Percentiles rank a stretch among this genome's conserved stretches.
Conservation (phyloP, 1,139 yeast species). For the Diutina ranongensis region DNA sequence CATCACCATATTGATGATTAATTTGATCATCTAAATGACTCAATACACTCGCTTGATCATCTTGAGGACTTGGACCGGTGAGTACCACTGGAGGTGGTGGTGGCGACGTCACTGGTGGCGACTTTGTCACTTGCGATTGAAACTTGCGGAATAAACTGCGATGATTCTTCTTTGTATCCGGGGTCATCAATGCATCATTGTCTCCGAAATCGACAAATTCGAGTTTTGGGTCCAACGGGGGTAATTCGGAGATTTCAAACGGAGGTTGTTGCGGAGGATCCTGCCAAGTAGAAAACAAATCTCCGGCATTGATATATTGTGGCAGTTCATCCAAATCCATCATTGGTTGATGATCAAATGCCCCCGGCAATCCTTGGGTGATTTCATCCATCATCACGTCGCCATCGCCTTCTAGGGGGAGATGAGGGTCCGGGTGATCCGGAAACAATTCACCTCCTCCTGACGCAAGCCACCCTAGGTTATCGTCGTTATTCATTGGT, state of each 20-base stretch:
- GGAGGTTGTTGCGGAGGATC: not conserved
- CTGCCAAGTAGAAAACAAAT: not conserved
- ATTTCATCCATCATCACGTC: slow-evolving; percentile 2
- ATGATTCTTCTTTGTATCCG: not conserved
- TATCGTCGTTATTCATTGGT: not conserved
- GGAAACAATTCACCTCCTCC: not conserved
- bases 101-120: not conserved
- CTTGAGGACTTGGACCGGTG: not conserved
- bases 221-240: not conserved
- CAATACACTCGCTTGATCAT: not conserved
- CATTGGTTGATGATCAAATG: not conserved
- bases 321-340: slow-evolving; percentile 32
- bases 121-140: not conserved
- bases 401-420: not conserved
- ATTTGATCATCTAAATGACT: not conserved
- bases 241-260: no score
- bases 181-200: not conserved
- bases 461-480: not conserved
- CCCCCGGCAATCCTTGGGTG: not conserved
- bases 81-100: not conserved
- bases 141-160: slow-evolving; percentile 1
- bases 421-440: not conserved
- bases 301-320: slow-evolving; percentile 20
- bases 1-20: not conserved
- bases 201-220: not conserved